These are phyloP conservation scores for Hsuehochloa calcarea DNA, from an alignment of 176 grass and related monocot genomes.

Conservation along the genomic window DNA sequence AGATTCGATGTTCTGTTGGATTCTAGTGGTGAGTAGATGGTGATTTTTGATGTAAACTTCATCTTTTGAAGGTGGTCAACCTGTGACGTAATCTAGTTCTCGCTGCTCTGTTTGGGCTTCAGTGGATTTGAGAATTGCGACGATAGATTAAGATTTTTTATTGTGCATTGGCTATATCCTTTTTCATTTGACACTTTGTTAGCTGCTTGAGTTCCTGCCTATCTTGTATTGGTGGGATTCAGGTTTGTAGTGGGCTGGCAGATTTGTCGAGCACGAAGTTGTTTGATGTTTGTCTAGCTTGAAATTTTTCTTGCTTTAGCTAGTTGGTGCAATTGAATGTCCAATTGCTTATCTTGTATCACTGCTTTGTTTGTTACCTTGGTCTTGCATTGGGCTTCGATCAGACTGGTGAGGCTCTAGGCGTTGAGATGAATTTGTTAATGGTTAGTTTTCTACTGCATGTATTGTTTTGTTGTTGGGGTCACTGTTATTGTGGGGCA, in stretches of 20 bases:
- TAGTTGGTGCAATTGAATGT: background rate
- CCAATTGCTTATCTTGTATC: background rate
- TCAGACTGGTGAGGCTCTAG: background rate
- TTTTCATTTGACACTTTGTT: background rate
- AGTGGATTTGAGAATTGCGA: background rate
- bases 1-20: conserved; percentile 7
- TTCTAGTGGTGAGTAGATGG: background rate
- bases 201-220: background rate
- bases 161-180: background rate
- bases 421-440: background rate
- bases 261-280: background rate
- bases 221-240: background rate
- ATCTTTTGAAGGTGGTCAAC: background rate
- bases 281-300: background rate
- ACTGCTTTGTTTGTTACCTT: background rate
- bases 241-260: background rate
- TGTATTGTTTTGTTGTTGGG: background rate
- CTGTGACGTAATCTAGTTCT: background rate
- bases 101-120: background rate
- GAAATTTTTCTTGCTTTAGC: background rate
- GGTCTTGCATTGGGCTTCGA: too few relatives aligned
- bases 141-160: background rate
- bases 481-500: background rate
- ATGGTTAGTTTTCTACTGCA: background rate
- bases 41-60: background rate